Base-by-base conservation (phyloP, 208 protist genomes). In the Crithidia mellificae region DNA sequence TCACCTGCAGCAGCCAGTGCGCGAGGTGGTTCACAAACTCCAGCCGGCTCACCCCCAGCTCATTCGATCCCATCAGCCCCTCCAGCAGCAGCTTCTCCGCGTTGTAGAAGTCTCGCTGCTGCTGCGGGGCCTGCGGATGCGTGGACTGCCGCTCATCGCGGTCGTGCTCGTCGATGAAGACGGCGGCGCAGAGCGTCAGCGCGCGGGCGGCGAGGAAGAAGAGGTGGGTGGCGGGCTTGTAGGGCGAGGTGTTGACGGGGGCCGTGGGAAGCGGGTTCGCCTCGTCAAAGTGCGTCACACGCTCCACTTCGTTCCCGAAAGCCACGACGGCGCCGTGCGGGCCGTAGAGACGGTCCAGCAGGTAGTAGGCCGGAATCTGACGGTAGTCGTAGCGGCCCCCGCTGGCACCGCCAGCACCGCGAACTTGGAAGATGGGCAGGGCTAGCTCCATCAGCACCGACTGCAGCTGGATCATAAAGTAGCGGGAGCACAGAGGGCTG, bases 381-480 rank as follows among this genome's bases (percentile, higher is more conserved):
- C 64, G 63, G 72, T 67, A 66, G 61, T 74, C 67, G 46, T 74
- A 65, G 39, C 54, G 12, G 24, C 49, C 22, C 2, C 38, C 41
- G 43, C 54, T 17, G 19, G 9, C 47, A 2, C 36, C 34, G 6
- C 24, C 43, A 4, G 17, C 38, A 38, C 53, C 30, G 47, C 69
- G 46, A 27, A 53, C 29, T 39, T 68, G 54, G 67, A 94, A 87
- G 24, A 94, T 75, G 49, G 91, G 88, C 22, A 91, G 77, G 15
- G 88, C 85, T 6, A 79, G 73, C 53, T 88, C 82, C 50, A 93
- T 55, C 25, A 96, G 81, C 6, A 91, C 84, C 22, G 81, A 75
- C 72, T 92, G 82, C 36, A 95, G 68, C 71, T 95, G 90, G 32
- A 72, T 41, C 81, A 95, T 84, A 66, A 95, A 92, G 63, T 79